Base-by-base conservation (phyloP, 257 asterid species). In the Linaria vulgaris region DNA sequence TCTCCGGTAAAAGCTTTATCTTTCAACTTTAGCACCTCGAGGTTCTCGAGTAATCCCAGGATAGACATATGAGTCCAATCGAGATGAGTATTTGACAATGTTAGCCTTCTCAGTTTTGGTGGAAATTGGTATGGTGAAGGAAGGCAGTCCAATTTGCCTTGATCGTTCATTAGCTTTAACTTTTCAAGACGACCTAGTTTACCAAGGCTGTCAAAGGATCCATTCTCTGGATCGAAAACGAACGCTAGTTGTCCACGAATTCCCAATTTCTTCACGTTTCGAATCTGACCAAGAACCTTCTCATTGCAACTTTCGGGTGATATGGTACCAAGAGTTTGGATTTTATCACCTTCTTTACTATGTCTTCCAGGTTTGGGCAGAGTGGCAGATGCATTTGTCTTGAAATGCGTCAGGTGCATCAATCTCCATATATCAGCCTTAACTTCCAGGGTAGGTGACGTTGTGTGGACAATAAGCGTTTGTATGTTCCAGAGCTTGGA, bases 401-500 rank as follows among this genome's bases (percentile, higher is more conserved):
- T 60, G 17, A 77, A 54, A 59, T 77, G 79, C 34, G 70, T 66
- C 38, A 77, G 48, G 39, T 65, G 82, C 4, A 60, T 41, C 79
- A 73, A 64, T 43, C 61, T 77, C 70, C 73, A 77, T 21, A 77
- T 45, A 69, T 73, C 77, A 19, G 52, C 69, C 56, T 56, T 43
- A 58, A 77, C 49, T 22, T 73, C 72, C 12, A 77, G 73, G 8
- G 47, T 54, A 31, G 71, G 72, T 1, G 34, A 67, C 47, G 59
- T 69, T 45, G 82, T 69, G 49, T 39, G 7, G 14, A 77, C 71
- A 41, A 73, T 56, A 45, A 77, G 59, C 3, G 82, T 73, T 64
- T 73, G 74, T 11, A 77, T 56, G 56, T 77, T 73, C 76, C 76
- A 69, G n/a, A 77, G 79, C 1, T 58, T 66, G 38, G 76, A 73